Conservation (phyloP, 2,329 filamentous ascomycete species). For the Bertia moriformis region DNA sequence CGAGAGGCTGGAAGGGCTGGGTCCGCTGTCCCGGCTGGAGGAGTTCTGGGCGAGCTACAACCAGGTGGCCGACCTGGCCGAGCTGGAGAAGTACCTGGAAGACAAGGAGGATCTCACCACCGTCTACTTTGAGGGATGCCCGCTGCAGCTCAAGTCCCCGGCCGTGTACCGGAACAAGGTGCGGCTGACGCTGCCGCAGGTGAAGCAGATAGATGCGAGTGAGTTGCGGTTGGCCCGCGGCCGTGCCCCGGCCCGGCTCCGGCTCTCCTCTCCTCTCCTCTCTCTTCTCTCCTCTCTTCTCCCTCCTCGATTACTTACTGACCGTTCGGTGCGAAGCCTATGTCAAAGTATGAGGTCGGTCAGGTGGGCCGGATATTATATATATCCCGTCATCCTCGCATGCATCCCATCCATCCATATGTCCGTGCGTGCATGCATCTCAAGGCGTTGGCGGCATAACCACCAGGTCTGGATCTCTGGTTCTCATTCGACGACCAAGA, state of each 20-base stretch:
- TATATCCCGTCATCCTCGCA: too few relatives aligned
- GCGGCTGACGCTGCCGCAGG: constrained; percentile 68
- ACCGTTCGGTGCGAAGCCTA: constrained; percentile 11
- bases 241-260: neutral
- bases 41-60: constrained; percentile 95
- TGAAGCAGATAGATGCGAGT: constrained; percentile 95
- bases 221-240: constrained; percentile 35
- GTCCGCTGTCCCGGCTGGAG: constrained; percentile 56
- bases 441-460: too few relatives aligned
- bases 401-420: too few relatives aligned
- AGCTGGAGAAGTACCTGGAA: constrained; percentile 63
- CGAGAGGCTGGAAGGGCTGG: constrained; percentile 57
- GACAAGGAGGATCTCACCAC: constrained; percentile 73
- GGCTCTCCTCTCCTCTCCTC: neutral
- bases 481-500: too few relatives aligned
- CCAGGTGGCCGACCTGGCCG: constrained; percentile 61
- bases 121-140: constrained; percentile 94
- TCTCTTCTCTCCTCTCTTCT: constrained; percentile 1
- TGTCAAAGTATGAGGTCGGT: too few relatives aligned
- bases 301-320: constrained; percentile 9
- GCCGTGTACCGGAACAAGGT: constrained; percentile 91
- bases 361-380: too few relatives aligned
- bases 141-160: constrained; percentile 65
- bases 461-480: too few relatives aligned
- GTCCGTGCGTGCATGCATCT: too few relatives aligned